Evolutionary conservation across 805 yeast species (phyloP).

Genomic region (Zygosaccharomyces gambellarensis): DNA sequence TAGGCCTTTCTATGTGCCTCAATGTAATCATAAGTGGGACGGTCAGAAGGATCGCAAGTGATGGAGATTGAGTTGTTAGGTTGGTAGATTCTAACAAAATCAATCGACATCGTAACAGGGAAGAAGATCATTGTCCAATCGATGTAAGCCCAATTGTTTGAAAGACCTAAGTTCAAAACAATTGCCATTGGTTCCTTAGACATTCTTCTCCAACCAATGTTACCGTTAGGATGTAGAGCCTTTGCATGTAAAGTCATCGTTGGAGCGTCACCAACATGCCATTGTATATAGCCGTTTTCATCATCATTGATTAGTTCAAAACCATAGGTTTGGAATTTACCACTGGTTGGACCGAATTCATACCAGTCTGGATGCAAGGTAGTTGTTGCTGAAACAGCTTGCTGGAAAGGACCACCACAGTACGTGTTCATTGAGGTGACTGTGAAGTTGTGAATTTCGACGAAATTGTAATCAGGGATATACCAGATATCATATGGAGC

Average conservation of each 20-base stretch:
- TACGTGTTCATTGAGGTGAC: slow-evolving; percentile 80
- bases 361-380: slow-evolving; percentile 82
- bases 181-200: slow-evolving; percentile 92
- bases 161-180: slow-evolving; percentile 80
- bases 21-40: slow-evolving; percentile 85
- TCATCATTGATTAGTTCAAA: slow-evolving; percentile 73
- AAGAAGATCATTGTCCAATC: slow-evolving; percentile 79
- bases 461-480: slow-evolving; percentile 76
- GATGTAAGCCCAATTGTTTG: slow-evolving; percentile 89
- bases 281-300: slow-evolving; percentile 67
- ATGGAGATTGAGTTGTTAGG: slow-evolving; percentile 55
- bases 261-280: slow-evolving; percentile 82
- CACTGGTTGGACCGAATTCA: slow-evolving; percentile 52
- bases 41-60: slow-evolving; percentile 83
- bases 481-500: slow-evolving; percentile 97
- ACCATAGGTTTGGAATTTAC: slow-evolving; percentile 65
- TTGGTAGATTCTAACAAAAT: slow-evolving; percentile 89
- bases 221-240: slow-evolving; percentile 87
- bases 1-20: slow-evolving; percentile 65
- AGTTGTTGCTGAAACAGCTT: slow-evolving; percentile 82
- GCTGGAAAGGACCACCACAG: slow-evolving; percentile 91
- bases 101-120: slow-evolving; percentile 73
- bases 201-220: slow-evolving; percentile 74
- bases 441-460: slow-evolving; percentile 64
- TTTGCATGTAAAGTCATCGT: slow-evolving; percentile 67